Conservation (phyloP, 441 rosid species). For the Biscutella laevigata region DNA sequence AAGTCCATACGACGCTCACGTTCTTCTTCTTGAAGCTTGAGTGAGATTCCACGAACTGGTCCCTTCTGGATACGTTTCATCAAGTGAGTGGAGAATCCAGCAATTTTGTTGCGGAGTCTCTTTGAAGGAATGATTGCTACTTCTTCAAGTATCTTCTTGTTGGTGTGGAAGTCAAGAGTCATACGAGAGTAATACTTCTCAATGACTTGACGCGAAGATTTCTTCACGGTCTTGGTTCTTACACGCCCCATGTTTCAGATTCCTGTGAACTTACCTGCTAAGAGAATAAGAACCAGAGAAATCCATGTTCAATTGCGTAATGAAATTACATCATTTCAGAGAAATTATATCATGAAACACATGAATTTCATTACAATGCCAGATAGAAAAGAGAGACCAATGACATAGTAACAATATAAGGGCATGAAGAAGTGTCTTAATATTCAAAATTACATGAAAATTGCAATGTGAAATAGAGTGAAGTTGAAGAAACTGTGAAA, state of each 20-base stretch:
- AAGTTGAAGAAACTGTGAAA: too few species aligned
- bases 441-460: too few species aligned
- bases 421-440: too few species aligned
- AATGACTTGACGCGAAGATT: conserved; percentile 51
- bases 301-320: too few species aligned
- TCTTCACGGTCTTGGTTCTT: conserved; percentile 56
- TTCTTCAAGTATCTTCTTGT: conserved; percentile 55
- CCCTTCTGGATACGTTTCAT: conserved; percentile 49
- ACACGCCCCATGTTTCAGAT: conserved; percentile 43
- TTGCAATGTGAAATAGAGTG: too few species aligned
- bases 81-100: conserved; percentile 51
- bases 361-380: too few species aligned
- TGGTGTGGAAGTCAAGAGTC: conserved; percentile 48
- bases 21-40: conserved; percentile 55
- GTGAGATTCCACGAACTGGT: conserved; percentile 45
- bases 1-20: conserved; percentile 63
- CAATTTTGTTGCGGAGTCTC: conserved; percentile 54
- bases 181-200: conserved; percentile 39
- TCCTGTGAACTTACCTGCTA: too few species aligned
- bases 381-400: too few species aligned
- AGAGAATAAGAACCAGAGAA: too few species aligned
- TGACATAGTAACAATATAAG: too few species aligned
- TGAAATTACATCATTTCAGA: too few species aligned
- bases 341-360: too few species aligned
- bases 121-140: conserved; percentile 59